Evolutionary conservation across 371 early-diverging fungal species (phyloP).

Genomic region (Syncephalastrum racemosum): DNA sequence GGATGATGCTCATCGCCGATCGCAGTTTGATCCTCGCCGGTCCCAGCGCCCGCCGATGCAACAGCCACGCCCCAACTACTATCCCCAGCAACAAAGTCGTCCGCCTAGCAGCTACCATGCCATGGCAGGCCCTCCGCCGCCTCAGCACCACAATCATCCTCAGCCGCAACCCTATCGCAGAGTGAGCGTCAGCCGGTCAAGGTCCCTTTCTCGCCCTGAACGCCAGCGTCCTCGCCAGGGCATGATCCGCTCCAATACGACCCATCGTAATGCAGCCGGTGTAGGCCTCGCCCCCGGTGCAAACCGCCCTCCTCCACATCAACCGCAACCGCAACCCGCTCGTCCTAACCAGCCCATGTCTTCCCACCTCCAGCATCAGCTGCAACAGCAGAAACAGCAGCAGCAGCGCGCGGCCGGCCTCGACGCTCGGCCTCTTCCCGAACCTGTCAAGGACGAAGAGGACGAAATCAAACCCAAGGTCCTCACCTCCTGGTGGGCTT

Average conservation of each 20-base stretch:
- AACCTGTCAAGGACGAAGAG: slow-evolving; percentile 15
- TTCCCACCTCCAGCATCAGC: slow-evolving; percentile 42
- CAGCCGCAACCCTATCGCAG: slow-evolving; percentile 12
- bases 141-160: slow-evolving; percentile 2
- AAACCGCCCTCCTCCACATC: slow-evolving; percentile 2
- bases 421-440: slow-evolving; percentile 13
- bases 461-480: slow-evolving; percentile 49
- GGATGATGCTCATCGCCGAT: no score
- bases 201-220: slow-evolving; percentile 49
- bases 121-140: neutral
- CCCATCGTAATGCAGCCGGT: slow-evolving; percentile 19
- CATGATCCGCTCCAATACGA: slow-evolving; percentile 47
- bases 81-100: no score
- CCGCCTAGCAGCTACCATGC: slow-evolving; percentile 1
- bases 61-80: no score
- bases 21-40: no score
- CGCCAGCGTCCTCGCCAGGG: slow-evolving; percentile 47
- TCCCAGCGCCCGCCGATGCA: no score
- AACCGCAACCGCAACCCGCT: slow-evolving; percentile 16
- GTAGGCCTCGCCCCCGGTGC: neutral
- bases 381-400: slow-evolving; percentile 45
- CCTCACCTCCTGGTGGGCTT: slow-evolving; percentile 50
- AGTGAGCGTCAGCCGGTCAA: slow-evolving; percentile 30
- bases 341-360: slow-evolving; percentile 38
- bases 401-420: slow-evolving; percentile 29